A percentile compares a stretch with the other conserved stretches of the same genome.
Evolutionary conservation across 352 stramenopile genomes (phyloP).

Genomic region (Thalassiosira mediterranea): DNA sequence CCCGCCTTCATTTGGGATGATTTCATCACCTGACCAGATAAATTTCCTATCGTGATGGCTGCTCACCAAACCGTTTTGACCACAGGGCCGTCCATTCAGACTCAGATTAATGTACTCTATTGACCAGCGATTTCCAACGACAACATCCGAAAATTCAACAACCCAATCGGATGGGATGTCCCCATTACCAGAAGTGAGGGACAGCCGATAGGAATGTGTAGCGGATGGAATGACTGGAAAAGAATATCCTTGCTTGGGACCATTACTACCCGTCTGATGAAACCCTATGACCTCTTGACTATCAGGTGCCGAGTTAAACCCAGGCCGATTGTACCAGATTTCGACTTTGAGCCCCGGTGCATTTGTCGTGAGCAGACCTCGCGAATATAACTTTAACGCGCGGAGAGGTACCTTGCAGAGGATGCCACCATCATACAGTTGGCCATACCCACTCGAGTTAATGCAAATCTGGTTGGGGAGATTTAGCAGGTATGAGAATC

Average conservation of each 20-base stretch:
- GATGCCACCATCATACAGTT: slow-evolving; percentile 57
- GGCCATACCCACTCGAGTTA: slow-evolving; percentile 23
- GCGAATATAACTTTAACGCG: slow-evolving; percentile 63
- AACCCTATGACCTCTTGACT: slow-evolving; percentile 48
- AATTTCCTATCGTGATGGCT: slow-evolving; percentile 69
- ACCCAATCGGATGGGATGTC: slow-evolving; percentile 60
- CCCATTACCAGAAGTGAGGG: slow-evolving; percentile 28
- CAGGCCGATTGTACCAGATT: slow-evolving; percentile 41
- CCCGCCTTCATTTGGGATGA: slow-evolving; percentile 55
- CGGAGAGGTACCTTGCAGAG: slow-evolving; percentile 62
- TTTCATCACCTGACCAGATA: slow-evolving; percentile 58
- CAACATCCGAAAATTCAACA: slow-evolving; percentile 68
- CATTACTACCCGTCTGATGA: slow-evolving; percentile 39
- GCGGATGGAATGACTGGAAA: slow-evolving; percentile 50
- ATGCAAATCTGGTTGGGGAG: slow-evolving; percentile 38
- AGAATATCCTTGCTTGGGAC: slow-evolving; percentile 60
- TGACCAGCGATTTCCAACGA: slow-evolving; percentile 64
- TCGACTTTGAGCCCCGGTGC: slow-evolving; percentile 56
- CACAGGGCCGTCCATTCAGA: slow-evolving; percentile 50
- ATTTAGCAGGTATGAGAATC: slow-evolving; percentile 52
- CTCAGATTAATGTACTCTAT: slow-evolving; percentile 60
- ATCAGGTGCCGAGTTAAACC: no score
- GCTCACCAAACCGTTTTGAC: slow-evolving; percentile 55
- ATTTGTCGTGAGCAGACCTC: slow-evolving; percentile 15
- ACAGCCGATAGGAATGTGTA: slow-evolving; percentile 53